A percentile compares a stretch with the other conserved stretches of the same genome.
phyloP scores from a whole-genome alignment of 1,284 basidiomycete genomes.

The Gomphus sp. region DNA sequence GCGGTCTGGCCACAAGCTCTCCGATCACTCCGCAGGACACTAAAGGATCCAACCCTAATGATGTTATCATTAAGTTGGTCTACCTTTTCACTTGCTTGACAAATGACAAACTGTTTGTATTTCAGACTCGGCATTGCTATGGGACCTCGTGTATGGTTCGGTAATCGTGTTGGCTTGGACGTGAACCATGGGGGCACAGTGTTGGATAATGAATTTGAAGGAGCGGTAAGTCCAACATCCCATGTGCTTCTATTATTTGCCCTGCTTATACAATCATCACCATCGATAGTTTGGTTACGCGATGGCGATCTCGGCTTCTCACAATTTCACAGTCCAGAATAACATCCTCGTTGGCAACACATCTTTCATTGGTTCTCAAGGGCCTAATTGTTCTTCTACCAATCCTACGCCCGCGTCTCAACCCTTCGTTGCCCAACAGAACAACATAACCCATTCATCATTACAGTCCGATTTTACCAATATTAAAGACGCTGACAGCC shows the following conservation, averaged over 20 bases:
- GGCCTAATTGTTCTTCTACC: constrained; percentile 55
- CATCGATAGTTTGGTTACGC: constrained; percentile 45
- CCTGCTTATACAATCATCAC: not conserved
- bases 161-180: constrained; percentile 48
- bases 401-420: constrained; percentile 43
- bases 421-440: constrained; percentile 49
- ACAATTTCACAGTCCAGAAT: constrained; percentile 56
- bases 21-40: constrained; percentile 25
- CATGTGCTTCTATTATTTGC: not conserved
- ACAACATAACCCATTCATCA: constrained; percentile 29
- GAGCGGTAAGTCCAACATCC: constrained; percentile 31
- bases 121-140: constrained; percentile 63
- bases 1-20: constrained; percentile 51
- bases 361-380: constrained; percentile 65
- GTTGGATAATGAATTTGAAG: constrained; percentile 56
- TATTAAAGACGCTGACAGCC: constrained; percentile 42
- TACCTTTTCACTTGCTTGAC: not conserved
- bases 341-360: constrained; percentile 64
- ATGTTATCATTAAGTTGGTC: constrained; percentile 60
- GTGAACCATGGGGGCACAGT: constrained; percentile 54
- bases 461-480: constrained; percentile 44
- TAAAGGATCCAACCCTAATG: constrained; percentile 48
- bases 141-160: constrained; percentile 75
- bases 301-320: constrained; percentile 55
- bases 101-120: not conserved